phyloP scores from a whole-genome alignment of 1,284 basidiomycete species.

The Trichosporon sp. region DNA sequence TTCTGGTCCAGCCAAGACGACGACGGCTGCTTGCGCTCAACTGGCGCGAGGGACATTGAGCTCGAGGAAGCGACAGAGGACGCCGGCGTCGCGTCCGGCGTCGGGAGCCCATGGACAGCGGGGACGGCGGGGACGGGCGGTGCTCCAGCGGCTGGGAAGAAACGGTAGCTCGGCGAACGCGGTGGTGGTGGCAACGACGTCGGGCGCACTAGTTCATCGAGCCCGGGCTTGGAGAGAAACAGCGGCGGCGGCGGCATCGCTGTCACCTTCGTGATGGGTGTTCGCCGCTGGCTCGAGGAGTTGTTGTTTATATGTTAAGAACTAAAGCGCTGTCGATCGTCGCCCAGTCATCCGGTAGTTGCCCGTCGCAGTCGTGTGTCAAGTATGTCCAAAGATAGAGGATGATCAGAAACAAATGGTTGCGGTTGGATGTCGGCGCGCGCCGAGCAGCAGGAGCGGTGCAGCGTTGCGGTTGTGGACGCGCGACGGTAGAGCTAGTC shows the following conservation, averaged over 20 bases:
- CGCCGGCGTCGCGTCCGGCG: background rate
- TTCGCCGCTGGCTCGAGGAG: too few species aligned
- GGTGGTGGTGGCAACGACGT: conserved; percentile 6
- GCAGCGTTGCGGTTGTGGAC: background rate
- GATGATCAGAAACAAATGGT: conserved; percentile 3
- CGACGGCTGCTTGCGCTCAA: background rate
- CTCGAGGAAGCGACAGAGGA: background rate
- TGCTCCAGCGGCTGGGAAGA: background rate
- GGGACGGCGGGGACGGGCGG: background rate
- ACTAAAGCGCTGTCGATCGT: too few species aligned
- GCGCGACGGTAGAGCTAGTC: background rate
- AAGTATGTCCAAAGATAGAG: background rate
- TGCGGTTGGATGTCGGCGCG: background rate
- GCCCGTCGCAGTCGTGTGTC: too few species aligned
- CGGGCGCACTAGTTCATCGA: background rate
- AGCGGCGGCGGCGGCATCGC: conserved; percentile 13
- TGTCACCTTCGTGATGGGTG: background rate
- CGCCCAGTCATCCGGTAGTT: too few species aligned
- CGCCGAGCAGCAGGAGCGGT: background rate
- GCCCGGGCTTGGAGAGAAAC: background rate
- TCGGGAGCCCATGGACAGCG: background rate
- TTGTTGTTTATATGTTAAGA: too few species aligned
- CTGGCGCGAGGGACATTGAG: background rate
- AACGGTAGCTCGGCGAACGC: background rate
- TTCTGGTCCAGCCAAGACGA: conserved; percentile 3